A percentile compares a stretch with the other conserved stretches of the same genome.
Evolutionary conservation across 768 basidiomycete species (phyloP).

Genomic region (Pleurotus djamor): DNA sequence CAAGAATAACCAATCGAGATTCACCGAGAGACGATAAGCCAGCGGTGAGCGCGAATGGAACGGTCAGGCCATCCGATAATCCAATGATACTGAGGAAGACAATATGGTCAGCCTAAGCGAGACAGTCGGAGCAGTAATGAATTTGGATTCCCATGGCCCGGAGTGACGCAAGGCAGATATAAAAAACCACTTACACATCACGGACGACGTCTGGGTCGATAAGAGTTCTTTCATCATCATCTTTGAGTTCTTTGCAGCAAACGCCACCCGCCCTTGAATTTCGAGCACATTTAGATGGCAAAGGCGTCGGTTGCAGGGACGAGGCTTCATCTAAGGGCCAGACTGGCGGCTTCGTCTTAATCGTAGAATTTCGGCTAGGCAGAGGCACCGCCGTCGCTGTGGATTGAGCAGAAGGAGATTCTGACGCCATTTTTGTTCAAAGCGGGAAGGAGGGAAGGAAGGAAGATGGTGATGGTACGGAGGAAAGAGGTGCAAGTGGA

Average conservation of each 20-base stretch:
- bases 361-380: slow-evolving; percentile 10
- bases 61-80: slow-evolving; percentile 87
- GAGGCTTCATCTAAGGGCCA: slow-evolving; percentile 59
- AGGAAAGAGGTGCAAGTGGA: neutral
- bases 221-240: slow-evolving; percentile 74
- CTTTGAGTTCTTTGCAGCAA: slow-evolving; percentile 88
- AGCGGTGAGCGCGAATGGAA: slow-evolving; percentile 89
- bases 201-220: slow-evolving; percentile 86
- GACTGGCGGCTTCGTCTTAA: slow-evolving; percentile 46
- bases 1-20: slow-evolving; percentile 89
- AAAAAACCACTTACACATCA: slow-evolving; percentile 66
- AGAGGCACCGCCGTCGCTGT: neutral
- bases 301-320: slow-evolving; percentile 36
- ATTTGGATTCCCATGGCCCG: neutral
- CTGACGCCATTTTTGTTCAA: neutral
- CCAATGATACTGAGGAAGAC: slow-evolving; percentile 67
- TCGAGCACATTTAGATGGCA: slow-evolving; percentile 57
- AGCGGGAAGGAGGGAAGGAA: neutral
- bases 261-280: slow-evolving; percentile 56
- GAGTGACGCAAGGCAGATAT: too few species aligned
- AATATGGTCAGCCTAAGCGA: neutral
- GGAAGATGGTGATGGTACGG: slow-evolving; percentile 2
- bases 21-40: slow-evolving; percentile 88
- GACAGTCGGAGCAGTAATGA: neutral
- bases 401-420: neutral